phyloP scores from a whole-genome alignment of 164 flowering plant species.

The Vitis riparia region DNA sequence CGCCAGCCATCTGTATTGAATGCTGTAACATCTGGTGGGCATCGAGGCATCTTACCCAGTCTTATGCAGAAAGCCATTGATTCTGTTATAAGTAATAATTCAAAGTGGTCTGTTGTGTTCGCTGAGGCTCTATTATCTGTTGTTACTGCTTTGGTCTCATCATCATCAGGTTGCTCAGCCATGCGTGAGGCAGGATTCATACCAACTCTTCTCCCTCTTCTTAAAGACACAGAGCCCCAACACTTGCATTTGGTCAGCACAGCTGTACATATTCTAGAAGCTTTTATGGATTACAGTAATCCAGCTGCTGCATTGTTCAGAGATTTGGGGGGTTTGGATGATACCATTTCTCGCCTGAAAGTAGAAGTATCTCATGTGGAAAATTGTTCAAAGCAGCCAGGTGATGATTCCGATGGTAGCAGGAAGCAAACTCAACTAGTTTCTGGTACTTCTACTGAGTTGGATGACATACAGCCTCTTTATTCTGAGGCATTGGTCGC shows the following conservation, averaged over 20 bases:
- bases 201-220: constrained; percentile 88
- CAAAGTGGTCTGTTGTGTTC: constrained; percentile 78
- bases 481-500: constrained; percentile 80
- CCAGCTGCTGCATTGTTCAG: constrained; percentile 89
- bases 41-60: constrained; percentile 80
- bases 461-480: constrained; percentile 53
- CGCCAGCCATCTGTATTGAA: constrained; percentile 70
- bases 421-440: constrained; percentile 36
- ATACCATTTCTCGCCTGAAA: constrained; percentile 76
- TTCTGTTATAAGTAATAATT: constrained; percentile 53
- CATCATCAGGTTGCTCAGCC: constrained; percentile 90
- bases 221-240: constrained; percentile 80
- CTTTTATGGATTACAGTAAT: constrained; percentile 92
- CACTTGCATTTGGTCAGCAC: constrained; percentile 86
- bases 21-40: constrained; percentile 88
- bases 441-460: constrained; percentile 36
- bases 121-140: constrained; percentile 88
- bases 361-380: constrained; percentile 74
- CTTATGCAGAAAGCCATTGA: constrained; percentile 93
- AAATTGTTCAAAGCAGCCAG: constrained; percentile 48
- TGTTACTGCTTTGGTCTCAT: constrained; percentile 82
- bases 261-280: constrained; percentile 85
- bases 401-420: constrained; percentile 38
- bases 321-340: constrained; percentile 91
- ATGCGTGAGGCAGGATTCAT: constrained; percentile 92